A percentile compares a stretch with the other conserved stretches of the same genome.
These are phyloP conservation scores for Aspergillus carlsbadensis DNA, from an alignment of 495 filamentous ascomycete species.

Conservation along the genomic window DNA sequence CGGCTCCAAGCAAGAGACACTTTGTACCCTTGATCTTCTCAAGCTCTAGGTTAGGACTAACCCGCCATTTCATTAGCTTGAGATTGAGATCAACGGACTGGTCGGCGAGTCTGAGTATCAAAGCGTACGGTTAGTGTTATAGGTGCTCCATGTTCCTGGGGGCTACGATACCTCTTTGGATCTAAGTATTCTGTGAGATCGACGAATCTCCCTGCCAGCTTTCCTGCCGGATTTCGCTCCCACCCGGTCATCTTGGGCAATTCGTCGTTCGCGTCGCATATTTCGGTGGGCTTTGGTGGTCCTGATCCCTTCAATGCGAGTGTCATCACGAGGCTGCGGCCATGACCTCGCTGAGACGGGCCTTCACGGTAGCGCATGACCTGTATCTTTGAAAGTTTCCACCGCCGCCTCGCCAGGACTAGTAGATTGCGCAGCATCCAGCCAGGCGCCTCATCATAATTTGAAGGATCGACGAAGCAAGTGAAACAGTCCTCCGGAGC, in stretches of 20 bases:
- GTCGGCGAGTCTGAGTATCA: conserved; percentile 65
- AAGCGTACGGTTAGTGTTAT: not conserved
- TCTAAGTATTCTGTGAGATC: conserved; percentile 91
- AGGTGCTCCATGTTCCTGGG: not conserved
- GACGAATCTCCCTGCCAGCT: conserved; percentile 70
- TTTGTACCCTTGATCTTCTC: conserved; percentile 87
- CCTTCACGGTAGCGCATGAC: conserved; percentile 90
- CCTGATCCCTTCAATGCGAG: conserved; percentile 52
- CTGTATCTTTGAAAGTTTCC: conserved; percentile 71
- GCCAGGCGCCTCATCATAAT: conserved; percentile 77
- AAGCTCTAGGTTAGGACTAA: conserved; percentile 83
- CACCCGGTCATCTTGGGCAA: conserved; percentile 92
- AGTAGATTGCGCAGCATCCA: conserved; percentile 93
- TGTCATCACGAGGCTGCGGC: conserved; percentile 74
- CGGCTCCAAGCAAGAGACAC: conserved; percentile 91
- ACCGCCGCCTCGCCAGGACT: conserved; percentile 79
- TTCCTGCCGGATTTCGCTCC: conserved; percentile 79
- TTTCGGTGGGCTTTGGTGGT: conserved; percentile 20
- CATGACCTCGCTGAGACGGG: conserved; percentile 69
- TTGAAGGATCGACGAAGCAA: conserved; percentile 89
- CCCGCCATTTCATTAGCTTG: conserved; percentile 98
- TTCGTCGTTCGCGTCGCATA: conserved; percentile 23
- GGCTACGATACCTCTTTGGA: conserved; percentile 56
- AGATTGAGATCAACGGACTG: conserved; percentile 97
- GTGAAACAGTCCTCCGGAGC: conserved; percentile 71